Base-by-base conservation (phyloP, 2,329 filamentous ascomycete genomes). In the Dryadomyces quercivorus region DNA sequence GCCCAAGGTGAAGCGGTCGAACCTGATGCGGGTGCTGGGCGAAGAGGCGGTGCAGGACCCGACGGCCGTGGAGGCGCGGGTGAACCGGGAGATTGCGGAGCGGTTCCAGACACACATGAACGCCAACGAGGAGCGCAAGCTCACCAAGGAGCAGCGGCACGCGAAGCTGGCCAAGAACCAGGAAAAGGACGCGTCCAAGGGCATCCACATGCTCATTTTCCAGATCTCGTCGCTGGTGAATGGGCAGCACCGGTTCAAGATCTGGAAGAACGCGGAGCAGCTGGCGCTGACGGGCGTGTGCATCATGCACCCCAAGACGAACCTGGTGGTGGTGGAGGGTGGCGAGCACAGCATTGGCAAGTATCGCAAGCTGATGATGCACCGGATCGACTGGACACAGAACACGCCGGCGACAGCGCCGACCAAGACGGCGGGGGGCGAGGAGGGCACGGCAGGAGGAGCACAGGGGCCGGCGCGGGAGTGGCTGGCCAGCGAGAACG, bases 1-100 rank as follows among this genome's bases (percentile, higher is more conserved):
- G 26, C 92, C 93, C 12, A 98, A 97, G 70, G 89, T 98, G 61
- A 97, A 96, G 72, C 94, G 94, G 69, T 88, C 86, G 56, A 98
- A 98, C 68, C 80, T 98, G 65, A 98, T 98, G 93, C 85, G 91
- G 56, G 93, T 98, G 34, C 77, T 96, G 55, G 93, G 93, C 59
- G 89, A 96, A 66, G 85, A 89, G 69, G 79, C 79, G 18, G 92
- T 98, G 61, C 94, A 95, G 65, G 93, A 98, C 69, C 93, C 93
- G 7, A 98, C 94, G 0, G 93, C 93, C 4, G 93, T 98, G 48
- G 93, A 98, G 71, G 89, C 90, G 51, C 84, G 89, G 22, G 93
- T 98, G 52, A 95, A 94, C 67, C 80, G 85, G 53, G 90, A 98
- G 68, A 96, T 98, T 60, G 86, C 86, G 31, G 90, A 94, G 59